These are phyloP conservation scores for Nicotiana noctiflora DNA, from an alignment of 257 asterid species.

Conservation along the genomic window DNA sequence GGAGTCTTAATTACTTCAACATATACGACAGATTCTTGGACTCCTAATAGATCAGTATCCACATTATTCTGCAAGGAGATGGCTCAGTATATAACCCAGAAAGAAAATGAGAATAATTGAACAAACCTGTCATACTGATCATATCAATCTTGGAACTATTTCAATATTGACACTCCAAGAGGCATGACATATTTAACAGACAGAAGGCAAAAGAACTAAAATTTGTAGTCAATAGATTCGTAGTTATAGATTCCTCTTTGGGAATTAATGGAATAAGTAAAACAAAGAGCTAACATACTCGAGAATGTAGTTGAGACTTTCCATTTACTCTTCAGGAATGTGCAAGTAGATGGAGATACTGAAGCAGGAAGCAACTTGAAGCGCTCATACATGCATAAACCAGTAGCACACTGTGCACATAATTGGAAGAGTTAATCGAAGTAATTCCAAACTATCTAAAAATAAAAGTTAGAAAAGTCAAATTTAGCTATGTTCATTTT, in stretches of 20 bases:
- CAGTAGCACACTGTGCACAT: conserved; percentile 70
- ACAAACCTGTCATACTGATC: neutral
- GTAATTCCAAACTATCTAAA: neutral
- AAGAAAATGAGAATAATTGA: neutral
- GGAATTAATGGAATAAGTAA: neutral
- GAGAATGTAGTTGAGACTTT: conserved; percentile 40
- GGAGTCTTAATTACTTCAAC: too few relatives aligned
- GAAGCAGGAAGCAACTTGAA: conserved; percentile 64
- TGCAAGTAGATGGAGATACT: conserved; percentile 39
- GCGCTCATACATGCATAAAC: conserved; percentile 63
- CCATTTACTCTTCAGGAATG: conserved; percentile 45
- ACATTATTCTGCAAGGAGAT: neutral
- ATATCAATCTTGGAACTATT: neutral
- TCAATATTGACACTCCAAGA: neutral
- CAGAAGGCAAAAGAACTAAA: neutral
- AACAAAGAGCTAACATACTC: conserved; percentile 35
- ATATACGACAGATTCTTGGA: too few relatives aligned
- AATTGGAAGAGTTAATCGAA: conserved; percentile 1
- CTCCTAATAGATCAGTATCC: neutral
- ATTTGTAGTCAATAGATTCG: neutral
- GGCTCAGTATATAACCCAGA: neutral
- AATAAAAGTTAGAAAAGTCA: neutral
- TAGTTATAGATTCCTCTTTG: neutral
- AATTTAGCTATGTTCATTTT: neutral
- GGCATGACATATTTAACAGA: neutral